Evolutionary conservation across 169 alveolate species (phyloP), one percentile per base, ranked within the genome.

Genomic region (Cryptosporidium bovis): DNA sequence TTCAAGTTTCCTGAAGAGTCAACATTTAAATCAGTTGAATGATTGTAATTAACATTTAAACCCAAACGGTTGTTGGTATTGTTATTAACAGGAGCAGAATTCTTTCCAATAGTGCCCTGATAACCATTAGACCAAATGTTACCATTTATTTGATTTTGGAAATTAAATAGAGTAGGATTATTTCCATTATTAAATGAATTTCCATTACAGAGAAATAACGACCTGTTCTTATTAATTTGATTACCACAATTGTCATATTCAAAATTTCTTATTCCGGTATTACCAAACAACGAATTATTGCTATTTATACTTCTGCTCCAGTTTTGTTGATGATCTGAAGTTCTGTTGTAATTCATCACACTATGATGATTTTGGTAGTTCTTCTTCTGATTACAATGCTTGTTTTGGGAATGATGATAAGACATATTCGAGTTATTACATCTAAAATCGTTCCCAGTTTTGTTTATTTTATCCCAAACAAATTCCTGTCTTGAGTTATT

Each of bases 111-210:
- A 13, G 7, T 62, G 51, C 15, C 13, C 10, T 33, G 68, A 31
- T 62, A 33, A 62, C 31, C 20, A 31, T 62, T 62, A 27, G 68
- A 62, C 68, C 68, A 62, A 31, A 62, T 62, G 31, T 62, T 62
- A 62, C 13, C 50, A 62, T 53, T 53, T n/a, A 13, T 53, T 6
- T 53, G 29, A 53, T 53, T 53, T 53, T 62, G 68, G 15, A 16
- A 15, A 10, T 18, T 62, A 27, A 31, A 62, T 62, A 31, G 15
- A 13, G 2, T 18, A 8, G 10, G 10, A 6, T 33, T 62, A 33
- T 13, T 62, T 62, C 40, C 68, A 18, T n/a, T 62, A 48, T 62
- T 62, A 27, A 6, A 31, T 1, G 27, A 16, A 48, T 18, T n/a
- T 0, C 12, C 12, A 53, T 13, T 1, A 53, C 1, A 12, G 20